Percentiles rank a stretch among this genome's conserved stretches.
These are phyloP conservation scores for Leccinum colubrinum DNA, from an alignment of 1,284 basidiomycete species.

Conservation along the genomic window DNA sequence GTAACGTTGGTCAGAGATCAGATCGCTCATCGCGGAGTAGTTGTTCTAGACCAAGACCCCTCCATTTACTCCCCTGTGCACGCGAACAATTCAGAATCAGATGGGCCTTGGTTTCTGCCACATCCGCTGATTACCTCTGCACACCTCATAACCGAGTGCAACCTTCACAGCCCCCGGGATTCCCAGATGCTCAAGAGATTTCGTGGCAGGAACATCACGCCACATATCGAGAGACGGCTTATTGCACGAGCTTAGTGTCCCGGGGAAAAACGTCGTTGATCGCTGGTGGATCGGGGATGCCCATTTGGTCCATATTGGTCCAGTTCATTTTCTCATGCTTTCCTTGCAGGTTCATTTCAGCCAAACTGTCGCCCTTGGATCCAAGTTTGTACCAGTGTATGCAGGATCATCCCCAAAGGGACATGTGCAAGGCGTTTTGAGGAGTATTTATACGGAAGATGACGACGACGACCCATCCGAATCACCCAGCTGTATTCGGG, in stretches of 20 bases:
- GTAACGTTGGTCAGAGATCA: not conserved
- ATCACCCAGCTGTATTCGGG: constrained; percentile 5
- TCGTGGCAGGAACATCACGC: constrained; percentile 12
- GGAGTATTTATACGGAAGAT: constrained; percentile 26
- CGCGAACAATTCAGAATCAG: constrained; percentile 1
- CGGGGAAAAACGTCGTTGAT: constrained; percentile 4
- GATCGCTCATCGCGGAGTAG: constrained; percentile 9
- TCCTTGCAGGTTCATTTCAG: constrained; percentile 6
- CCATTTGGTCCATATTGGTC: constrained; percentile 14
- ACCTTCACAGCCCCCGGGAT: constrained; percentile 9
- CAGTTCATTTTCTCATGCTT: constrained; percentile 18
- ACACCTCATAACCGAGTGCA: not conserved
- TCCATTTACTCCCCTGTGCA: not conserved
- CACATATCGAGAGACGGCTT: constrained; percentile 11
- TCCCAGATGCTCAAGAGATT: constrained; percentile 5
- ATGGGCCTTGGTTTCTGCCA: not conserved
- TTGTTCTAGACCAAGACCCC: constrained; percentile 6
- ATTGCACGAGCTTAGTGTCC: constrained; percentile 10
- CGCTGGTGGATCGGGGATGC: constrained; percentile 3
- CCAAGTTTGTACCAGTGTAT: constrained; percentile 2
- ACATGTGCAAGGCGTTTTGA: constrained; percentile 2
- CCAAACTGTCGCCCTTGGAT: constrained; percentile 1
- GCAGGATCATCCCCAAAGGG: constrained; percentile 6
- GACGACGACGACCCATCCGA: not conserved
- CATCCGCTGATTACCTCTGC: constrained; percentile 1